phyloP scores from a whole-genome alignment of 2,329 filamentous ascomycete species.

The Ampelomyces quisqualis region DNA sequence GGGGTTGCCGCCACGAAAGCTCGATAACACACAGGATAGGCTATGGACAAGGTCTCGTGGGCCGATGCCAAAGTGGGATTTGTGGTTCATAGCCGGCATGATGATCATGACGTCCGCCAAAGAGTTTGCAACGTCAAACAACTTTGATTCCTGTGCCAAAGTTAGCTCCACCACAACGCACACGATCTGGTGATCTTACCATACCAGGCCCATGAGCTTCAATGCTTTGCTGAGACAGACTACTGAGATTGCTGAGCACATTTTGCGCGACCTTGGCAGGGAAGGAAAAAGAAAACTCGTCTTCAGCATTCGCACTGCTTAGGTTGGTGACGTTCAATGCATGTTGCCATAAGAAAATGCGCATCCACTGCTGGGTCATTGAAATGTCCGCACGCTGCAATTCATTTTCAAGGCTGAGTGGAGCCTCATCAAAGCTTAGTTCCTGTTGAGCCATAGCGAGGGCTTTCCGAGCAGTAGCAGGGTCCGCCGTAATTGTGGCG shows the following conservation, averaged over 20 bases:
- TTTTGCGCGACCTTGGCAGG: constrained; percentile 40
- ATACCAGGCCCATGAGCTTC: constrained; percentile 42
- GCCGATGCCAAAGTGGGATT: constrained; percentile 33
- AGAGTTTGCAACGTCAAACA: constrained; percentile 41
- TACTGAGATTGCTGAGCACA: constrained; percentile 33
- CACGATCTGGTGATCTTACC: constrained; percentile 17
- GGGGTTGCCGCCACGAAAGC: constrained; percentile 38
- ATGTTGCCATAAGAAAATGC: constrained; percentile 42
- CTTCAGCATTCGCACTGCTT: constrained; percentile 29
- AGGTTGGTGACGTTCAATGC: constrained; percentile 39
- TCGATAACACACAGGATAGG: constrained; percentile 31
- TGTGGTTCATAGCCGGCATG: constrained; percentile 36
- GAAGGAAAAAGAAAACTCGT: constrained; percentile 41
- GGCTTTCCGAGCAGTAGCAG: constrained; percentile 30
- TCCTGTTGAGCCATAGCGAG: constrained; percentile 37
- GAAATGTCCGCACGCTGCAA: constrained; percentile 41
- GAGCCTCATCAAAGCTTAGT: constrained; percentile 31
- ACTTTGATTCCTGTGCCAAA: constrained; percentile 32
- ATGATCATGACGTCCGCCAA: constrained; percentile 43
- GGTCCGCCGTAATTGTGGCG: constrained; percentile 37
- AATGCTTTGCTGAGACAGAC: constrained; percentile 33
- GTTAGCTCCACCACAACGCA: neutral
- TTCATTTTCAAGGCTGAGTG: constrained; percentile 36
- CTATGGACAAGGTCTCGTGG: constrained; percentile 40
- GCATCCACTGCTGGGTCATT: constrained; percentile 44